phyloP scores from a whole-genome alignment of 768 basidiomycete genomes.

The Sporobolomyces roseus region DNA sequence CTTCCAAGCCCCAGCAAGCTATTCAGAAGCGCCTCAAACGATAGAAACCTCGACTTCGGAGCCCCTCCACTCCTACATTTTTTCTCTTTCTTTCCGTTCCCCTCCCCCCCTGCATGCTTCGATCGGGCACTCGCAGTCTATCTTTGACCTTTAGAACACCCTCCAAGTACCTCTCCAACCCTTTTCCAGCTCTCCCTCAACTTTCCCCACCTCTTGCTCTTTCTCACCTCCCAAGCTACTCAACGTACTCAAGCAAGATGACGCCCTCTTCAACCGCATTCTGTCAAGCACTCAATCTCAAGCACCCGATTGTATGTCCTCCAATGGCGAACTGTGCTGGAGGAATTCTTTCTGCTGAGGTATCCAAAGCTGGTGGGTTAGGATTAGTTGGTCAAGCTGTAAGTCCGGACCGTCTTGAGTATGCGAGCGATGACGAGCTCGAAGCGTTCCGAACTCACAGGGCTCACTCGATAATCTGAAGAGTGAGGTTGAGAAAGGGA shows the following conservation, averaged over 20 bases:
- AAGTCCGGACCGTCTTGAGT: neutral
- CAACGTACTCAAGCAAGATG: neutral
- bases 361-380: conserved; percentile 5
- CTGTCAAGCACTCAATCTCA: neutral
- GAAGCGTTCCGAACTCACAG: conserved; percentile 1
- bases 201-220: neutral
- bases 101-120: too few relatives aligned
- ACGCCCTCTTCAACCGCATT: neutral
- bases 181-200: neutral
- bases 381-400: conserved; percentile 12
- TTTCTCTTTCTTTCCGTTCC: too few relatives aligned
- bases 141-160: too few relatives aligned
- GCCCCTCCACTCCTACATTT: too few relatives aligned
- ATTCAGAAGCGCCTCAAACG: too few relatives aligned
- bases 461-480: neutral
- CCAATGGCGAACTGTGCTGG: conserved; percentile 9
- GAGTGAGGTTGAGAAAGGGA: conserved; percentile 9
- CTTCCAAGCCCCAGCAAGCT: too few relatives aligned
- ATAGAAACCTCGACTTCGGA: too few relatives aligned
- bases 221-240: too few relatives aligned
- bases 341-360: conserved; percentile 2
- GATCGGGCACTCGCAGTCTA: too few relatives aligned
- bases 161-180: too few relatives aligned
- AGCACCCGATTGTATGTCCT: conserved; percentile 13
- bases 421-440: neutral